Conservation (phyloP, 305 asterid genomes). For the Salvia sclarea region DNA sequence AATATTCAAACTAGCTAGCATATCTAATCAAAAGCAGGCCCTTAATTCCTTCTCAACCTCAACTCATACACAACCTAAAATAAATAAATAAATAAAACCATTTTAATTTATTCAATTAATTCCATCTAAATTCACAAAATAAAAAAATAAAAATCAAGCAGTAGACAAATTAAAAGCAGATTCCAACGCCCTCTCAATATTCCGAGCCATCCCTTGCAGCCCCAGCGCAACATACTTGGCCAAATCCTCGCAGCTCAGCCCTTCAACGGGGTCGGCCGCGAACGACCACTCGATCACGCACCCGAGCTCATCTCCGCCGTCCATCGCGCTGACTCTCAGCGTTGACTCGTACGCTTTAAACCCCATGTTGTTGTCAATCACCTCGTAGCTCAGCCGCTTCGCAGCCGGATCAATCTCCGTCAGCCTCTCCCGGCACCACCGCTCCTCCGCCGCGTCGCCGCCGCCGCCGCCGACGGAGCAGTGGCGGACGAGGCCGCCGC, state of each 20-base stretch:
- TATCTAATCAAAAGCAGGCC: too few species aligned
- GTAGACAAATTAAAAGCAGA: background rate
- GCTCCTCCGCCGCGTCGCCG: slow-evolving; percentile 25
- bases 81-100: too few species aligned
- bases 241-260: slow-evolving; percentile 47
- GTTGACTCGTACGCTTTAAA: slow-evolving; percentile 41
- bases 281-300: slow-evolving; percentile 70
- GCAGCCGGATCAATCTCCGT: slow-evolving; percentile 27
- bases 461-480: slow-evolving; percentile 46
- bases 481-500: slow-evolving; percentile 54
- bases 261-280: slow-evolving; percentile 67
- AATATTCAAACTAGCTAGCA: too few species aligned
- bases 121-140: too few species aligned
- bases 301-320: slow-evolving; percentile 36
- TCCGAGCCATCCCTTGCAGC: slow-evolving; percentile 57
- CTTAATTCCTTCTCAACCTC: background rate
- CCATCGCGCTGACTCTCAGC: slow-evolving; percentile 29
- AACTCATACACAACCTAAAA: background rate
- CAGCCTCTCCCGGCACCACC: slow-evolving; percentile 55
- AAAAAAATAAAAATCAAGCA: background rate
- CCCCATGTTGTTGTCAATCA: slow-evolving; percentile 54
- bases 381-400: slow-evolving; percentile 41
- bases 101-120: too few species aligned
- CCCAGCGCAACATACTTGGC: slow-evolving; percentile 38
- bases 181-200: slow-evolving; percentile 48